Conservation (phyloP, 2,329 filamentous ascomycete genomes). For the Triangularia setosa region DNA sequence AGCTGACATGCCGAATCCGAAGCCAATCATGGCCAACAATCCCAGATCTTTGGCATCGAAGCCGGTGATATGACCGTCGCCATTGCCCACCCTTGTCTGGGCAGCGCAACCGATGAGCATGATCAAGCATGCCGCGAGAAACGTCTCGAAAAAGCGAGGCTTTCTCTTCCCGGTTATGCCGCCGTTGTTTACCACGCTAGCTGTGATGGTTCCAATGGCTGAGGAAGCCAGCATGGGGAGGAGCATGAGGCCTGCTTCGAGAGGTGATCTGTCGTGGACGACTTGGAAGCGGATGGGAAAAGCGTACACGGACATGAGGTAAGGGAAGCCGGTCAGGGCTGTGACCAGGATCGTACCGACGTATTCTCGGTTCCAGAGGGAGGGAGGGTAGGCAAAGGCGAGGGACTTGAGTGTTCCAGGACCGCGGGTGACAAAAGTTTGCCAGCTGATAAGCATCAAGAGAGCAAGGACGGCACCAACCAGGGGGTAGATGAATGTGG, state of each 20-base stretch:
- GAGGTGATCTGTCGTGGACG: slow-evolving; percentile 43
- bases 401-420: slow-evolving; percentile 14
- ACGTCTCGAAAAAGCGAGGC: slow-evolving; percentile 42
- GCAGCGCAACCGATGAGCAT: slow-evolving; percentile 47
- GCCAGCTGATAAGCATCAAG: slow-evolving; percentile 4
- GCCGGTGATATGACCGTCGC: slow-evolving; percentile 14
- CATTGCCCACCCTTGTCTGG: slow-evolving; percentile 38
- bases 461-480: slow-evolving; percentile 33
- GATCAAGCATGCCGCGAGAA: slow-evolving; percentile 39
- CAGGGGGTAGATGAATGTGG: slow-evolving; percentile 36
- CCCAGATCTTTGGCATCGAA: slow-evolving; percentile 46
- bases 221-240: slow-evolving; percentile 50
- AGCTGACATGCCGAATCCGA: slow-evolving; percentile 49
- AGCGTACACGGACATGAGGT: slow-evolving; percentile 45
- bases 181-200: slow-evolving; percentile 39
- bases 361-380: slow-evolving; percentile 47
- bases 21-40: slow-evolving; percentile 47
- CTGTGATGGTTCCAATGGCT: slow-evolving; percentile 42
- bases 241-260: slow-evolving; percentile 48
- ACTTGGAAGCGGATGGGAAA: slow-evolving; percentile 49
- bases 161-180: slow-evolving; percentile 25
- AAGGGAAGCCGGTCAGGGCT: slow-evolving; percentile 48
- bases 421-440: neutral
- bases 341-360: slow-evolving; percentile 41
- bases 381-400: slow-evolving; percentile 45